A percentile compares a stretch with the other conserved stretches of the same genome.
Conservation (phyloP, 805 yeast species). For the Metschnikowia gruessii region DNA sequence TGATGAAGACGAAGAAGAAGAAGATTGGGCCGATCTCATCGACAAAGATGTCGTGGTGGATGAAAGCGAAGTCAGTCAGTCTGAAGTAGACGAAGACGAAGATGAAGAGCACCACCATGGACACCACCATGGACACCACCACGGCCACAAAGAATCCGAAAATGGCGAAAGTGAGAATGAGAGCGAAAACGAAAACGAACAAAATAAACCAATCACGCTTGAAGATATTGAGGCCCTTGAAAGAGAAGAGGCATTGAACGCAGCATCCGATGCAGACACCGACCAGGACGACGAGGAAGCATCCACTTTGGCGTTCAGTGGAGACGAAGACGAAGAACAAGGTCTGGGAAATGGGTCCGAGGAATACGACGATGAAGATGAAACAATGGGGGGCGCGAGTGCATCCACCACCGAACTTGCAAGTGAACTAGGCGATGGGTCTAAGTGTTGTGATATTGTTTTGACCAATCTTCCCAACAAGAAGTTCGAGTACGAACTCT, state of each 20-base stretch:
- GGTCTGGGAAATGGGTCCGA: no score
- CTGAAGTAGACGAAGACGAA: constrained; percentile 23
- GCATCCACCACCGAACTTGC: constrained; percentile 32
- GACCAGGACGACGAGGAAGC: constrained; percentile 20
- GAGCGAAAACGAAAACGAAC: constrained; percentile 18
- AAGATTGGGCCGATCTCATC: constrained; percentile 8
- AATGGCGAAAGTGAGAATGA: background rate
- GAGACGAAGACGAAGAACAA: constrained; percentile 19
- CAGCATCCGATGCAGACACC: constrained; percentile 23
- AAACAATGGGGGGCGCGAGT: constrained; percentile 1
- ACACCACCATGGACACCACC: constrained; percentile 14
- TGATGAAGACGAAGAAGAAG: constrained; percentile 18
- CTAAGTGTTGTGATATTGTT: constrained; percentile 69
- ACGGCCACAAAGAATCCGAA: no score
- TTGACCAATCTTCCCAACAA: constrained; percentile 41
- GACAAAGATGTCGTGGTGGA: constrained; percentile 13
- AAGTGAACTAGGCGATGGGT: constrained; percentile 31
- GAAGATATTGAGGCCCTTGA: constrained; percentile 22
- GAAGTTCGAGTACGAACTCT: constrained; percentile 55
- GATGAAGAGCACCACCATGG: constrained; percentile 18
- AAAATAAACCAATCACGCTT: constrained; percentile 24
- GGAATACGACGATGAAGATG: background rate
- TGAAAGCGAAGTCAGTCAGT: constrained; percentile 20
- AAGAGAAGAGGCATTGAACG: background rate
- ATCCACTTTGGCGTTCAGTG: constrained; percentile 18